These are phyloP conservation scores for Globisporangium orthogonon DNA, from an alignment of 352 stramenopile species.

Conservation along the genomic window DNA sequence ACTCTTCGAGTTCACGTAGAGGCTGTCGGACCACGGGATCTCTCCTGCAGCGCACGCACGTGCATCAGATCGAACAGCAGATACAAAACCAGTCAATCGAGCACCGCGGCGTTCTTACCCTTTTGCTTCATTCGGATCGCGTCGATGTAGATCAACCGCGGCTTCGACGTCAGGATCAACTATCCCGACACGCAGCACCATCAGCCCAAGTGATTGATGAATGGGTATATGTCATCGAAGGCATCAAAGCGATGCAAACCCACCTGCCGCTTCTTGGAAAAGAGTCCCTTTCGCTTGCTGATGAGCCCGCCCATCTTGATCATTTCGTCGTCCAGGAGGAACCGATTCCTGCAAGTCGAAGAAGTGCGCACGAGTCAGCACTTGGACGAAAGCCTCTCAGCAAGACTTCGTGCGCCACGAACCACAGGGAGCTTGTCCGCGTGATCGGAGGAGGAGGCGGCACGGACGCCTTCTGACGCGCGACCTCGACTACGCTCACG, in stretches of 20 bases:
- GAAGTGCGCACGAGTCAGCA: background rate
- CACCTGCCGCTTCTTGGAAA: constrained; percentile 84
- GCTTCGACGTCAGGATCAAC: constrained; percentile 82
- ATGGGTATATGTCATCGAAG: background rate
- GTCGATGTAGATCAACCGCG: constrained; percentile 88
- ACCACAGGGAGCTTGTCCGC: constrained; percentile 76
- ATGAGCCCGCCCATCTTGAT: constrained; percentile 84
- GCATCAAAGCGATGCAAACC: background rate
- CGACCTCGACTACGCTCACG: constrained; percentile 74
- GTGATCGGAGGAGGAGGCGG: constrained; percentile 47
- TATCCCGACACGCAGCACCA: constrained; percentile 7
- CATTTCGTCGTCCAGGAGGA: constrained; percentile 82
- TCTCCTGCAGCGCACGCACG: constrained; percentile 26
- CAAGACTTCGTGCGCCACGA: constrained; percentile 1
- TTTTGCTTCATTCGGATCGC: constrained; percentile 89
- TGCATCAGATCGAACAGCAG: background rate
- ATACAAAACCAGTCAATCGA: no score
- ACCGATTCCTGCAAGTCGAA: constrained; percentile 44
- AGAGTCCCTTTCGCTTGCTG: constrained; percentile 85
- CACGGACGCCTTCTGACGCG: constrained; percentile 63
- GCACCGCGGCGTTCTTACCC: constrained; percentile 13
- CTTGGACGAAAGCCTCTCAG: background rate
- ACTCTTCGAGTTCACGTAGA: constrained; percentile 86
- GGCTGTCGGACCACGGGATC: constrained; percentile 80
- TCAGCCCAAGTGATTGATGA: background rate